Evolutionary conservation across 2,329 filamentous ascomycete genomes (phyloP).

Genomic region (Passalora sequoiae): DNA sequence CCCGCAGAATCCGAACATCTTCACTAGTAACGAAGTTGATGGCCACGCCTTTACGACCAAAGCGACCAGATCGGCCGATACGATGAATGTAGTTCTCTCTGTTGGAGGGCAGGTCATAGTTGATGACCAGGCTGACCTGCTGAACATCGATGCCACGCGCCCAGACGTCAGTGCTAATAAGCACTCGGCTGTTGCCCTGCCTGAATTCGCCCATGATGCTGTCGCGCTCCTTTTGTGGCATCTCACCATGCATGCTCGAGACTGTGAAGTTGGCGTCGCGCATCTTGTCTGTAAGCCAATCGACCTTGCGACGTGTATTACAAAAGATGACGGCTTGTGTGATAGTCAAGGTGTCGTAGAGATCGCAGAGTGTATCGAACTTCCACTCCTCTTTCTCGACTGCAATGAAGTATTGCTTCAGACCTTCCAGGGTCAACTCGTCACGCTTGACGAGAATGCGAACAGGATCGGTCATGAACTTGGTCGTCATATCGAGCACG

Average conservation of each 20-base stretch:
- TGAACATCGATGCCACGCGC: constrained; percentile 98
- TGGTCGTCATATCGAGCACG: constrained; percentile 97
- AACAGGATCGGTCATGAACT: constrained; percentile 98
- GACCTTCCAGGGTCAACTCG: constrained; percentile 90
- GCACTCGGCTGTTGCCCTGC: constrained; percentile 88
- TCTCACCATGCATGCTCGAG: constrained; percentile 97
- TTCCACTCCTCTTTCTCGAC: constrained; percentile 99
- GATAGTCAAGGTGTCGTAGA: constrained; percentile 97
- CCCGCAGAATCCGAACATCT: constrained; percentile 91
- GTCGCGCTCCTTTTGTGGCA: constrained; percentile 97
- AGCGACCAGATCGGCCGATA: constrained; percentile 90
- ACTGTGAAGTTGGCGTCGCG: constrained; percentile 98
- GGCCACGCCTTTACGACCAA: constrained; percentile 95
- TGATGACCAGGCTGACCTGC: constrained; percentile 96
- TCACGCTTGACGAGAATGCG: constrained; percentile 98
- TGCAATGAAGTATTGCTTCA: constrained; percentile 99
- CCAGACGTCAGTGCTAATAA: constrained; percentile 98
- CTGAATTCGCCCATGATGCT: constrained; percentile 99
- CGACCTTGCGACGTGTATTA: constrained; percentile 97
- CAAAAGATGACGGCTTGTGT: constrained; percentile 99
- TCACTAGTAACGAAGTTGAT: constrained; percentile 99
- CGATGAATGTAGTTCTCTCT: constrained; percentile 99
- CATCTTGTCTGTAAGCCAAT: constrained; percentile 99
- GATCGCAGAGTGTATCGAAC: constrained; percentile 95
- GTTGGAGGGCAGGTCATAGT: constrained; percentile 96